Percentiles rank a stretch among this genome's conserved stretches.
These are phyloP conservation scores for Tricholomella constricta DNA, from an alignment of 768 basidiomycete genomes.

Conservation along the genomic window DNA sequence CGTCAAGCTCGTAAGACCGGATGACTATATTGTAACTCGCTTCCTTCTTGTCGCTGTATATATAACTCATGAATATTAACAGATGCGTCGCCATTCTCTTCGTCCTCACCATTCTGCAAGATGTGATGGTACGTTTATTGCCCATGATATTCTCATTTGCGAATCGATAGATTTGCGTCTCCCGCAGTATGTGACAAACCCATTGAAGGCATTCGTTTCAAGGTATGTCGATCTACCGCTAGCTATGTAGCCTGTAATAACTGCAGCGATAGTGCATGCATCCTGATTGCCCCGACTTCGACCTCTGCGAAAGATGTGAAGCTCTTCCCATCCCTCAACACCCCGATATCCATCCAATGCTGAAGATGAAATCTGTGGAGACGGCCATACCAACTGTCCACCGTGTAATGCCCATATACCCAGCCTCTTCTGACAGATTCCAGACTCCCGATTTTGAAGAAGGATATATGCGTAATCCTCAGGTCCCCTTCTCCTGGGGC, in stretches of 20 bases:
- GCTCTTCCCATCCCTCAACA: conserved; percentile 78
- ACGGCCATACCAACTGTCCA: conserved; percentile 41
- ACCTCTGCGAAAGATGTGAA: conserved; percentile 80
- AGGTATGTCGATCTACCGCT: conserved; percentile 42
- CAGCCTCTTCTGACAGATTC: not conserved
- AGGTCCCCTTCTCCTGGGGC: not conserved
- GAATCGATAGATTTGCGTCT: not conserved
- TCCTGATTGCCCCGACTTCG: conserved; percentile 74
- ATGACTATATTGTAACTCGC: conserved; percentile 56
- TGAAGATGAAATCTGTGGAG: conserved; percentile 67
- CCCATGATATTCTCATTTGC: conserved; percentile 1
- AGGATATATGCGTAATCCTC: conserved; percentile 23
- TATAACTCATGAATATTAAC: not conserved
- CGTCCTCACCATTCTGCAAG: conserved; percentile 50
- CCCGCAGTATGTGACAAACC: conserved; percentile 45
- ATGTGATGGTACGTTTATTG: conserved; percentile 58
- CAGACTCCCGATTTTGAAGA: conserved; percentile 14
- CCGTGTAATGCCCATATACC: conserved; percentile 10
- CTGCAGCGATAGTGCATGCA: conserved; percentile 69
- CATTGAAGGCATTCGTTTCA: conserved; percentile 71
- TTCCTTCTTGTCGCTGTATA: not conserved
- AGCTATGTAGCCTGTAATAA: not conserved
- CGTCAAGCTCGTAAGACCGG: conserved; percentile 54
- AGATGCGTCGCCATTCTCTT: conserved; percentile 25
- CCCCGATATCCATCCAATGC: conserved; percentile 65